phyloP scores from a whole-genome alignment of 345 rosid species.

The Populus ilicifolia region DNA sequence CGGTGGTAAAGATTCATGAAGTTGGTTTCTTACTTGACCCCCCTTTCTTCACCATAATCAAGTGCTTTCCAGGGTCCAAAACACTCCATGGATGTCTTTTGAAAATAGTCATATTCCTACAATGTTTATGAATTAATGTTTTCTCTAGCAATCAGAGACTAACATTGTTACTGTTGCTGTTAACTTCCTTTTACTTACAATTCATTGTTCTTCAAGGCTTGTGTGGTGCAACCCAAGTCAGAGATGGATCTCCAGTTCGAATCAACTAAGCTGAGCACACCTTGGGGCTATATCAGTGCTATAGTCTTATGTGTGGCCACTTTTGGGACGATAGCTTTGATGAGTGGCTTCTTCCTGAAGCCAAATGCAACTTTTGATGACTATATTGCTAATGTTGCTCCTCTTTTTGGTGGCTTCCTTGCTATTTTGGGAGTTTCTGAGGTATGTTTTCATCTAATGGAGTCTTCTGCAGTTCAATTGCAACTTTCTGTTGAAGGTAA shows the following conservation, averaged over 20 bases:
- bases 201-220: slow-evolving; percentile 48
- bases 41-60: no score
- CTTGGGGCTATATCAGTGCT: slow-evolving; percentile 79
- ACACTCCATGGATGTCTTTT: no score
- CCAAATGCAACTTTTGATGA: slow-evolving; percentile 86
- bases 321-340: slow-evolving; percentile 80
- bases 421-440: slow-evolving; percentile 85
- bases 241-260: slow-evolving; percentile 90
- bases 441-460: slow-evolving; percentile 34
- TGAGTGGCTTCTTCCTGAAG: slow-evolving; percentile 92
- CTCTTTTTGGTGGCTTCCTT: slow-evolving; percentile 81
- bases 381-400: slow-evolving; percentile 64
- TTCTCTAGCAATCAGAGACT: not conserved
- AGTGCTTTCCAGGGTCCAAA: no score
- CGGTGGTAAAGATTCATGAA: no score
- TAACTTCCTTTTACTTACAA: not conserved
- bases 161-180: not conserved
- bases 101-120: no score
- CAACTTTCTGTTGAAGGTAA: not conserved
- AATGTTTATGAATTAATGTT: not conserved
- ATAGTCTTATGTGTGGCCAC: slow-evolving; percentile 61
- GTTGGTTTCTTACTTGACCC: no score
- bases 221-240: slow-evolving; percentile 86
- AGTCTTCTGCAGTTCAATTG: not conserved
- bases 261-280: slow-evolving; percentile 73